These are phyloP conservation scores for Rugosomyces carneus DNA, from an alignment of 1,284 basidiomycete species.

Conservation along the genomic window DNA sequence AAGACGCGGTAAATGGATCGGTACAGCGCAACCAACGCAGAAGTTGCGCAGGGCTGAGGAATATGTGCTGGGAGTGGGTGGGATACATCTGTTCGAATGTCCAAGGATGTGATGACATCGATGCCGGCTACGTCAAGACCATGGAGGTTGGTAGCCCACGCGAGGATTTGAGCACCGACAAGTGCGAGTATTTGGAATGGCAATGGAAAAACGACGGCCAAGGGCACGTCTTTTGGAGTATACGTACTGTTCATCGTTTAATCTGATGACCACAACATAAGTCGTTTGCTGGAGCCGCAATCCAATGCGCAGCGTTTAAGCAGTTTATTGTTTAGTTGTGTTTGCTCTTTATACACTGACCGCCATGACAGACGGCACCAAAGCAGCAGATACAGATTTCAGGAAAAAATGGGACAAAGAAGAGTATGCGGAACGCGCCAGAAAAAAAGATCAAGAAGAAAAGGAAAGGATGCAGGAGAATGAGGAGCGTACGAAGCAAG, in stretches of 20 bases:
- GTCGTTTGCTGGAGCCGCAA: no score
- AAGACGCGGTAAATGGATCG: slow-evolving; percentile 66
- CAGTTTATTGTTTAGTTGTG: slow-evolving; percentile 11
- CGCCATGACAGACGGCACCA: slow-evolving; percentile 52
- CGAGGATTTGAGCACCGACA: slow-evolving; percentile 63
- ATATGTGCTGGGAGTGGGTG: slow-evolving; percentile 27
- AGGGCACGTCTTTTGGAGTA: slow-evolving; percentile 26
- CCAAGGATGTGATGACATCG: slow-evolving; percentile 67
- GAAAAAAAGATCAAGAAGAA: slow-evolving; percentile 71
- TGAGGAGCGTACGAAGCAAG: slow-evolving; percentile 77
- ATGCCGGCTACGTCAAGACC: slow-evolving; percentile 69
- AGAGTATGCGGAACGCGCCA: slow-evolving; percentile 73
- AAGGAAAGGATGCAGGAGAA: slow-evolving; percentile 80
- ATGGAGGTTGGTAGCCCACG: slow-evolving; percentile 87
- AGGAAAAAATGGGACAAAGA: slow-evolving; percentile 85
- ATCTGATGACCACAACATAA: slow-evolving; percentile 18
- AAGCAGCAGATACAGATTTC: slow-evolving; percentile 70
- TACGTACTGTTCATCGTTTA: slow-evolving; percentile 29
- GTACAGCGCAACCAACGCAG: slow-evolving; percentile 41
- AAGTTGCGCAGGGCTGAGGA: slow-evolving; percentile 27
- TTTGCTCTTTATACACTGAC: slow-evolving; percentile 11
- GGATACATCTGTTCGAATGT: slow-evolving; percentile 39
- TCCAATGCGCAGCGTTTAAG: no score
- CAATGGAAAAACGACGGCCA: slow-evolving; percentile 65
- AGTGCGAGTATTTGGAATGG: slow-evolving; percentile 79